These are phyloP conservation scores for Populus hybrid DNA, from an alignment of 441 rosid species.

Conservation along the genomic window DNA sequence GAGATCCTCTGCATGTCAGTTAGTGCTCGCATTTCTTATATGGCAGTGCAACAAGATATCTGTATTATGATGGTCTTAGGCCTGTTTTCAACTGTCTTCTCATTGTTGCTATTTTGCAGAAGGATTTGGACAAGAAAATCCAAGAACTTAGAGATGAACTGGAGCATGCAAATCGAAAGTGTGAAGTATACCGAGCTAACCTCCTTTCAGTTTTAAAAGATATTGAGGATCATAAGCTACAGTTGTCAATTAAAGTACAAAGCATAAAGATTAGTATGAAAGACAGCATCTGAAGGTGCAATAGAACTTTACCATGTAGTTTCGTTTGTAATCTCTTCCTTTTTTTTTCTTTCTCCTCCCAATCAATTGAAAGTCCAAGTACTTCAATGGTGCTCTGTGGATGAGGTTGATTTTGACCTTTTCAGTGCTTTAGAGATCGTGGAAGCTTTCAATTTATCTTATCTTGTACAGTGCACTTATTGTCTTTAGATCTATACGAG, in stretches of 20 bases:
- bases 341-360: not conserved
- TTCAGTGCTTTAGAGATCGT: conserved; percentile 13
- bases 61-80: not conserved
- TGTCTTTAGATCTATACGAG: conserved; percentile 19
- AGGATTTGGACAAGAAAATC: conserved; percentile 70
- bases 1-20: no score
- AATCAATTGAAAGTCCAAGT: conserved; percentile 9
- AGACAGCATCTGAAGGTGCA: conserved; percentile 44
- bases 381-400: not conserved
- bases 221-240: conserved; percentile 83
- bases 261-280: conserved; percentile 76
- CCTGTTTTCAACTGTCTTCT: not conserved
- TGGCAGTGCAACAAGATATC: no score
- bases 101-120: conserved; percentile 39
- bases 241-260: conserved; percentile 74
- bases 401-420: conserved; percentile 4
- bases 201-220: conserved; percentile 75
- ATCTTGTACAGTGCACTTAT: conserved; percentile 20
- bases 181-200: conserved; percentile 76
- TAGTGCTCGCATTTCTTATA: no score
- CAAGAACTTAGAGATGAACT: conserved; percentile 52
- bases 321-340: not conserved
- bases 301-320: conserved; percentile 15
- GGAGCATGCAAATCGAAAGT: conserved; percentile 60
- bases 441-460: not conserved